These are phyloP conservation scores for Senna tora DNA, from an alignment of 306 rosid species.

Conservation along the genomic window DNA sequence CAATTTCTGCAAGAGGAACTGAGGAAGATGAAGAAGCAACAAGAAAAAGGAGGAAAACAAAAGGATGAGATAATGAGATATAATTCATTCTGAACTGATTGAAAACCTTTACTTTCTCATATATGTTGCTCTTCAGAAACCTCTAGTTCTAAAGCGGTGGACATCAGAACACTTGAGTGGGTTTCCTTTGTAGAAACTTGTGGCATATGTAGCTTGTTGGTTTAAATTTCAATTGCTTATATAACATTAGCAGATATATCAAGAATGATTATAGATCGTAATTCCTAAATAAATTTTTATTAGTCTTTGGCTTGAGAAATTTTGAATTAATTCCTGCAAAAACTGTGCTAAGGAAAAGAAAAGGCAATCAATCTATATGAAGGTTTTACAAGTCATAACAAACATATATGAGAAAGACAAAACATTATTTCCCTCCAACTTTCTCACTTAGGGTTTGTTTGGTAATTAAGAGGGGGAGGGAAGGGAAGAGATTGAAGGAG, in stretches of 20 bases:
- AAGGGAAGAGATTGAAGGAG: too few relatives aligned
- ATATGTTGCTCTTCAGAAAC: background rate
- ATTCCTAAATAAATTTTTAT: background rate
- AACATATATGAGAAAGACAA: background rate
- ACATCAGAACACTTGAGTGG: background rate
- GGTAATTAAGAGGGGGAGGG: too few relatives aligned
- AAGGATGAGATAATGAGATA: background rate
- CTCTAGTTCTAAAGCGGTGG: conserved; percentile 12
- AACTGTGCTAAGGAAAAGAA: conserved; percentile 22
- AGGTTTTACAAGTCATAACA: background rate
- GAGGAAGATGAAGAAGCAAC: background rate
- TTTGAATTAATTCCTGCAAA: conserved; percentile 9
- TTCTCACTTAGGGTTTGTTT: background rate
- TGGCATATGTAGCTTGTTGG: background rate
- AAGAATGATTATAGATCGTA: conserved; percentile 24
- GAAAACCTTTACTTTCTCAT: conserved; percentile 16
- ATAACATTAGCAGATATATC: conserved; percentile 14
- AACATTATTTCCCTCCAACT: conserved; percentile 21
- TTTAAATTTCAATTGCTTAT: conserved; percentile 11
- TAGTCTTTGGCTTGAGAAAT: conserved; percentile 18
- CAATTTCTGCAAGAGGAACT: background rate
- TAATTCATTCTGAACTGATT: conserved; percentile 18
- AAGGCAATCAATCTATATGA: conserved; percentile 1
- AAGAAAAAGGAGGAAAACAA: background rate
- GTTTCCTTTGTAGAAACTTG: conserved; percentile 27